Percentiles rank a stretch among this genome's conserved stretches.
phyloP scores from a whole-genome alignment of 495 filamentous ascomycete species.

The Hypoxylon intermedium region DNA sequence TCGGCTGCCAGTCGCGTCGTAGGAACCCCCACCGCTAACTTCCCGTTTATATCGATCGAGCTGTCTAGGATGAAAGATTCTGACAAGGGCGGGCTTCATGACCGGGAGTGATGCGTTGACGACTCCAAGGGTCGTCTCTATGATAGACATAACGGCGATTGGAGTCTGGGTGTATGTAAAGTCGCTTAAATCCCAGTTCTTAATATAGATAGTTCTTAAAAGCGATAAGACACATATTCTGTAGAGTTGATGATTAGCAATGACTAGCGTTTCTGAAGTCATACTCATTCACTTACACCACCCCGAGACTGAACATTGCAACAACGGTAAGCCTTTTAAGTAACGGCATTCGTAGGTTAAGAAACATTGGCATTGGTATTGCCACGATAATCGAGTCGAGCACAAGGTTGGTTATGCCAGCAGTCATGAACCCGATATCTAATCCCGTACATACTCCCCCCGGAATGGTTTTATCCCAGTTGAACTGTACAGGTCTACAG shows the following conservation, averaged over 20 bases:
- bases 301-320: conserved; percentile 2
- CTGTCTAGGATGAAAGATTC: neutral
- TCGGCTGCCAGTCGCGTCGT: neutral
- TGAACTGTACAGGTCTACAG: neutral
- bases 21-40: neutral
- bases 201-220: neutral
- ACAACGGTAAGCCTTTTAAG: neutral
- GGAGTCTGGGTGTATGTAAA: too few species aligned
- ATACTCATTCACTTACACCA: neutral
- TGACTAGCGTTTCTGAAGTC: neutral
- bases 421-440: neutral
- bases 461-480: conserved; percentile 6
- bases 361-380: neutral
- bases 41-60: neutral
- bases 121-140: conserved; percentile 2
- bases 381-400: neutral
- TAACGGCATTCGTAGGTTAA: neutral
- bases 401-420: neutral
- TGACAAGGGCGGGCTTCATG: neutral
- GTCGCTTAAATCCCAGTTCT: neutral
- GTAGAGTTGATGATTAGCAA: neutral
- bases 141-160: too few species aligned
- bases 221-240: conserved; percentile 1
- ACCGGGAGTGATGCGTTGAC: neutral
- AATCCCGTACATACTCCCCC: neutral